Evolutionary conservation across 345 rosid genomes (phyloP).

Genomic region (Sapria himalayana): DNA sequence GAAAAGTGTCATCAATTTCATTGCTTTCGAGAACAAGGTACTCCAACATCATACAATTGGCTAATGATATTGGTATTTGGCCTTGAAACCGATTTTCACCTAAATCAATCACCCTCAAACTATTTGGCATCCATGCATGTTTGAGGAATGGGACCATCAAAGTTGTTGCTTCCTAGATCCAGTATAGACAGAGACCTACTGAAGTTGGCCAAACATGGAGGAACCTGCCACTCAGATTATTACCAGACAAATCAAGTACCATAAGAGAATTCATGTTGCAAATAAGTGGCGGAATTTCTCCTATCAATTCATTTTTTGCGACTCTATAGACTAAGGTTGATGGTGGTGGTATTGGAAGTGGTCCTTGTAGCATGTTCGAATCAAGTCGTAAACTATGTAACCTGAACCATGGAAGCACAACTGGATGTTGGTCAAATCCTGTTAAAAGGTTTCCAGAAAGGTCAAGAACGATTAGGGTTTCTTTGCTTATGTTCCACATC

Average conservation of each 20-base stretch:
- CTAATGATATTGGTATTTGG: background rate
- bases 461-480: background rate
- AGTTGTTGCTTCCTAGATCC: constrained; percentile 7
- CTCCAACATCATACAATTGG: background rate
- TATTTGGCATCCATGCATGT: too few species aligned
- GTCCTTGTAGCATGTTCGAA: constrained; percentile 9
- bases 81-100: too few species aligned
- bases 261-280: constrained; percentile 2
- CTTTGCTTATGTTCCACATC: background rate
- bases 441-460: constrained; percentile 8
- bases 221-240: constrained; percentile 9
- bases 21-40: too few species aligned
- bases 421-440: background rate
- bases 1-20: too few species aligned
- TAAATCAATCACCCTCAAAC: too few species aligned
- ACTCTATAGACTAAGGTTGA: fast-evolving
- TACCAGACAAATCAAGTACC: constrained; percentile 7
- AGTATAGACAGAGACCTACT: background rate
- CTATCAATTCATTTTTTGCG: constrained; percentile 9
- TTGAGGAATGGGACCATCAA: constrained; percentile 8
- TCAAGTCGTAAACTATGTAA: background rate
- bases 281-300: constrained; percentile 4
- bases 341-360: constrained; percentile 7
- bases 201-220: constrained; percentile 12
- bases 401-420: background rate